Evolutionary conservation across 108 stramenopile genomes (phyloP).

Genomic region (Nitzschia sp.): DNA sequence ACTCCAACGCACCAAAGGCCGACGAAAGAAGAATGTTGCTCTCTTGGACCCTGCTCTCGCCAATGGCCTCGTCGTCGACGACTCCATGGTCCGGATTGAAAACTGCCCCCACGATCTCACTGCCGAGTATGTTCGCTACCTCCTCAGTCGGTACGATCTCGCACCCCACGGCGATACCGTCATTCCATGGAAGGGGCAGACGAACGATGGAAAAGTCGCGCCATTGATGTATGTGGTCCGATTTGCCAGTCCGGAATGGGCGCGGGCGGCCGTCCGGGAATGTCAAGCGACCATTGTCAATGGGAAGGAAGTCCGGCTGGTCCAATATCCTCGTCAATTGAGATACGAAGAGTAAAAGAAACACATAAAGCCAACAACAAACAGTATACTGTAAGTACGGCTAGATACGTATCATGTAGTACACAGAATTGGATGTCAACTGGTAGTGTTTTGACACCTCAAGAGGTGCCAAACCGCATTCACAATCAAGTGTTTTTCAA

Average conservation of each 20-base stretch:
- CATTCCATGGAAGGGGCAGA: conserved; percentile 28
- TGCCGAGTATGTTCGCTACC: conserved; percentile 23
- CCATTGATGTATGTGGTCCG: conserved; percentile 46
- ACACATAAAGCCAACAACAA: too few species aligned
- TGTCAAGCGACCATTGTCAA: conserved; percentile 26
- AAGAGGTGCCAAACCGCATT: too few species aligned
- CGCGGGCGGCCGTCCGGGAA: conserved; percentile 56
- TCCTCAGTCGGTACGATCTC: conserved; percentile 47
- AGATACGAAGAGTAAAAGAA: conserved; percentile 1
- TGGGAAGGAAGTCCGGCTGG: conserved; percentile 15
- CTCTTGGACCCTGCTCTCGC: conserved; percentile 4
- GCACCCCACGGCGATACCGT: conserved; percentile 23
- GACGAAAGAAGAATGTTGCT: background rate
- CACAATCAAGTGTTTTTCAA: too few species aligned
- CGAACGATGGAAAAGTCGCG: conserved; percentile 20
- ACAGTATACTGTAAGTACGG: too few species aligned
- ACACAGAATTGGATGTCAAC: too few species aligned
- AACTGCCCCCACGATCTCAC: conserved; percentile 34
- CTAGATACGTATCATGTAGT: too few species aligned
- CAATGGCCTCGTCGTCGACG: conserved; percentile 23
- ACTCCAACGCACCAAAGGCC: background rate
- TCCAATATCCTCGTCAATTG: conserved; percentile 47
- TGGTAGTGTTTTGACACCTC: too few species aligned
- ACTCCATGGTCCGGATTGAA: conserved; percentile 57
- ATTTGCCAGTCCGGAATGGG: conserved; percentile 47